Conservation (phyloP, 495 filamentous ascomycete species). For the Viridothelium virens region DNA sequence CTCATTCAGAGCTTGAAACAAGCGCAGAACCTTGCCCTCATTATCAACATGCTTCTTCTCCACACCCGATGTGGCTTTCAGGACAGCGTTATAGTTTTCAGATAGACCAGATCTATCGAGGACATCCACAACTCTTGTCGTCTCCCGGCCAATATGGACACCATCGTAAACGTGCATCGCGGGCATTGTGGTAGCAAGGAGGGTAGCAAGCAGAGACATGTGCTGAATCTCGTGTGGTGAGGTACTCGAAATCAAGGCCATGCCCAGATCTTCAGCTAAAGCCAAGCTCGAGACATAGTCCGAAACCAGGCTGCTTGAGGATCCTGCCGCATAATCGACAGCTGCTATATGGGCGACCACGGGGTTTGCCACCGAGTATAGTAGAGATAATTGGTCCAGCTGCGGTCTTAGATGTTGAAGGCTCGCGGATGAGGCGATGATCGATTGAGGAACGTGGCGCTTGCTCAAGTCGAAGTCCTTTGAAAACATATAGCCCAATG, state of each 20-base stretch:
- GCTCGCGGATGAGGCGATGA: constrained; percentile 76
- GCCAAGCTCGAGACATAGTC: constrained; percentile 79
- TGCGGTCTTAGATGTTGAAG: constrained; percentile 72
- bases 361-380: constrained; percentile 84
- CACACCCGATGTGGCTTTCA: constrained; percentile 47
- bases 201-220: constrained; percentile 82
- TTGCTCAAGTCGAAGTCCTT: constrained; percentile 89
- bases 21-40: constrained; percentile 63
- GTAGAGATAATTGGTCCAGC: constrained; percentile 78
- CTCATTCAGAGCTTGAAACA: constrained; percentile 76
- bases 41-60: constrained; percentile 64
- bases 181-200: constrained; percentile 70
- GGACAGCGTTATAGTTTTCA: constrained; percentile 60
- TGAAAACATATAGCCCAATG: constrained; percentile 94
- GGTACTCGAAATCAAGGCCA: constrained; percentile 75
- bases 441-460: constrained; percentile 80
- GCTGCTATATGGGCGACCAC: constrained; percentile 93
- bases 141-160: constrained; percentile 76
- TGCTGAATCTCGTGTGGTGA: constrained; percentile 90
- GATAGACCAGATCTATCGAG: constrained; percentile 65
- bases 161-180: constrained; percentile 92
- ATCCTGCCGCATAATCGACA: constrained; percentile 68
- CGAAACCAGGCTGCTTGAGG: constrained; percentile 60
- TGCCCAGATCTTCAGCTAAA: constrained; percentile 82
- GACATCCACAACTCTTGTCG: constrained; percentile 74